A percentile compares a stretch with the other conserved stretches of the same genome.
Evolutionary conservation across 192 early-diverging fungal genomes (phyloP).

Genomic region (Podochytrium sp.): DNA sequence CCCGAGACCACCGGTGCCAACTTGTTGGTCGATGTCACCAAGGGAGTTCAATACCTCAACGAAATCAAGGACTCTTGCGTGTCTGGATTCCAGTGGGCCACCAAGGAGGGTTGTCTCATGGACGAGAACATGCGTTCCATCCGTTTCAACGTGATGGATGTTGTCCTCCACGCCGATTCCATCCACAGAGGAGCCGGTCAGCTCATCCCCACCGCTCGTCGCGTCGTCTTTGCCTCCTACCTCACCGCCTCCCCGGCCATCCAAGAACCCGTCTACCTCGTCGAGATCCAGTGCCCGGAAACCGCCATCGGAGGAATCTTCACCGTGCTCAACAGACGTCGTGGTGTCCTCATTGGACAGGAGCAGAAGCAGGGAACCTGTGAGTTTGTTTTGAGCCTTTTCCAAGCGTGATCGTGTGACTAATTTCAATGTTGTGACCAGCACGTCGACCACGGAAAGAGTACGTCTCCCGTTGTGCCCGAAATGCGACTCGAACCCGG

Average conservation of each 20-base stretch:
- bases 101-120: conserved; percentile 85
- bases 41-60: conserved; percentile 96
- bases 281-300: conserved; percentile 96
- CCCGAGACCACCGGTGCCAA: conserved; percentile 89
- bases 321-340: conserved; percentile 92
- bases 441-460: conserved; percentile 99
- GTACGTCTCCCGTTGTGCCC: conserved; percentile 2
- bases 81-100: conserved; percentile 89
- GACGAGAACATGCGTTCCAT: conserved; percentile 95
- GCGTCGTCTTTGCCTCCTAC: conserved; percentile 86
- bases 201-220: conserved; percentile 93
- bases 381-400: conserved; percentile 13
- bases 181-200: conserved; percentile 99
- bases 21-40: conserved; percentile 89
- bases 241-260: conserved; percentile 84
- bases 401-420: neutral
- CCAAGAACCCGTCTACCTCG: conserved; percentile 95
- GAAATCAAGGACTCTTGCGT: conserved; percentile 99
- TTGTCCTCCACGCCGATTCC: conserved; percentile 94
- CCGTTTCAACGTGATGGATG: conserved; percentile 98
- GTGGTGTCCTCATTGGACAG: conserved; percentile 92
- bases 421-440: conserved; percentile 13
- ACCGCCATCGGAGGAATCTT: conserved; percentile 95
- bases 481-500: no score
- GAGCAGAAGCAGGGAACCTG: conserved; percentile 84